phyloP scores from a whole-genome alignment of 306 rosid genomes.

The Acacia confusa region DNA sequence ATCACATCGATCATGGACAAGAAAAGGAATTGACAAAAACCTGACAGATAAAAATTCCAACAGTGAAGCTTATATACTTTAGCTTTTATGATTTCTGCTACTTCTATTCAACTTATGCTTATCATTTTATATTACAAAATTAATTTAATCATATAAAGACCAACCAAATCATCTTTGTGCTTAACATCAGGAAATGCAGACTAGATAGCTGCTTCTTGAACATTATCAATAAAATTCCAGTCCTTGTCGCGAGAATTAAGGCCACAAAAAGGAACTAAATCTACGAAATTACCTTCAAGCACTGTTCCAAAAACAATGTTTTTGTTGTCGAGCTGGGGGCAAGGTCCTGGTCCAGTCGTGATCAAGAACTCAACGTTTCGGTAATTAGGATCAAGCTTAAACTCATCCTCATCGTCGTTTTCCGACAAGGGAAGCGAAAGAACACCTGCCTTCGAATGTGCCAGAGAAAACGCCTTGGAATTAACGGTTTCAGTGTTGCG shows the following conservation, averaged over 20 bases:
- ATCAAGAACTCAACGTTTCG: conserved; percentile 81
- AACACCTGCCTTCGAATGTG: conserved; percentile 73
- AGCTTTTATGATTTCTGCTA: background rate
- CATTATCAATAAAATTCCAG: background rate
- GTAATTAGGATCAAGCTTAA: conserved; percentile 69
- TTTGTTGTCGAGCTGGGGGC: conserved; percentile 74
- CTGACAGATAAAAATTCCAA: background rate
- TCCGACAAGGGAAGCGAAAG: conserved; percentile 78
- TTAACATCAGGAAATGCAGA: background rate
- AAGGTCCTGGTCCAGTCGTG: conserved; percentile 92
- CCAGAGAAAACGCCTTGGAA: conserved; percentile 56
- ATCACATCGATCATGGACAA: background rate
- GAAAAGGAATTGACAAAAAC: background rate
- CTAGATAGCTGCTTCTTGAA: background rate
- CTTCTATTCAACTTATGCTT: background rate
- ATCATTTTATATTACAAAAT: background rate
- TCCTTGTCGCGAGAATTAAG: background rate
- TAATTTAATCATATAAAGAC: background rate
- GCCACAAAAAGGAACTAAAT: background rate
- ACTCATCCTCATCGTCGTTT: conserved; percentile 73
- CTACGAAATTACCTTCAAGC: conserved; percentile 61
- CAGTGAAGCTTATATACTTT: background rate
- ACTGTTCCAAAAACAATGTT: conserved; percentile 86
- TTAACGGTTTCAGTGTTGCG: conserved; percentile 74
- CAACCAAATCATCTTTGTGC: background rate